Evolutionary conservation across 257 asterid genomes (phyloP).

Genomic region (Penstemon eatonii): DNA sequence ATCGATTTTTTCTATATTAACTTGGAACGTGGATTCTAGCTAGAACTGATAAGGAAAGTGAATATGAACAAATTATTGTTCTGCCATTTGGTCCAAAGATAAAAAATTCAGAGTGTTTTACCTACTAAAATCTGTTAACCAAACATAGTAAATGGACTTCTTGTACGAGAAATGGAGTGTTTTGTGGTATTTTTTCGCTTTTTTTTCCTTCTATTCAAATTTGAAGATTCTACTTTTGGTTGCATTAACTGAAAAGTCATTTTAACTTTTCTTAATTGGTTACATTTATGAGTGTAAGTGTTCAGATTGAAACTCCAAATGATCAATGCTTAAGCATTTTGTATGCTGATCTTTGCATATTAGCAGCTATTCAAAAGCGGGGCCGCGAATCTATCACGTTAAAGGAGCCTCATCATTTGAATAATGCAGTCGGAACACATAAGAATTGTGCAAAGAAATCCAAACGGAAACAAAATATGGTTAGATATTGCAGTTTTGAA

Average conservation of each 20-base stretch:
- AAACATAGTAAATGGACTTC: too few species aligned
- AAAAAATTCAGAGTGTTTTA: too few species aligned
- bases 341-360: conserved; percentile 3
- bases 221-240: background rate
- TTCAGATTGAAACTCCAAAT: background rate
- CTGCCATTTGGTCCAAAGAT: too few species aligned
- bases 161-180: too few species aligned
- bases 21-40: too few species aligned
- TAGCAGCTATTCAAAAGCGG: conserved; percentile 66
- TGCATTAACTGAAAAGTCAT: background rate
- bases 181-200: too few species aligned
- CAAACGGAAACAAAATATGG: conserved; percentile 47
- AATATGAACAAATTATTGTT: too few species aligned
- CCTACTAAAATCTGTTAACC: too few species aligned
- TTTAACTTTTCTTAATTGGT: background rate
- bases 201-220: too few species aligned
- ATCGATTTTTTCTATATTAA: too few species aligned
- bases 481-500: conserved; percentile 28
- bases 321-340: conserved; percentile 21
- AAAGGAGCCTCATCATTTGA: conserved; percentile 39
- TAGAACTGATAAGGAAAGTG: too few species aligned
- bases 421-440: conserved; percentile 35
- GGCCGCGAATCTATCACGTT: conserved; percentile 39
- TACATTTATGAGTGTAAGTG: background rate
- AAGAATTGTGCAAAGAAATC: conserved; percentile 46